Evolutionary conservation across 371 early-diverging fungal species (phyloP).

Genomic region (Apophysomyces elegans): DNA sequence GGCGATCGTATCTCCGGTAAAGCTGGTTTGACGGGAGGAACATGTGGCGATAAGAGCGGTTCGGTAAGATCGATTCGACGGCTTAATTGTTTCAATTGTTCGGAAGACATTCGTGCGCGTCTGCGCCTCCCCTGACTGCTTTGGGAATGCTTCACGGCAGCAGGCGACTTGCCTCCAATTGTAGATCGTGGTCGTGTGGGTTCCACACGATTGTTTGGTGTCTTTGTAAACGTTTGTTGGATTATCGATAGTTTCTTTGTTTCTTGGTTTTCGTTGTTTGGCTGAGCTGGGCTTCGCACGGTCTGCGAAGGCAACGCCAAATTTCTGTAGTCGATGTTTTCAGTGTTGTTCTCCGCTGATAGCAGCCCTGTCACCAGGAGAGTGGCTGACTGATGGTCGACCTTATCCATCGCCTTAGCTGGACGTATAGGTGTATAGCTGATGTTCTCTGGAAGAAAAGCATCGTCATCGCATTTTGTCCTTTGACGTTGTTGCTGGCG

Average conservation of each 20-base stretch:
- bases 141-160: slow-evolving; percentile 15
- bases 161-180: slow-evolving; percentile 16
- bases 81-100: slow-evolving; percentile 35
- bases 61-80: slow-evolving; percentile 45
- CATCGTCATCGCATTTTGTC: slow-evolving; percentile 1
- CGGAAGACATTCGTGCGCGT: slow-evolving; percentile 14
- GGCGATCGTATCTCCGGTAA: slow-evolving; percentile 4
- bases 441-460: neutral
- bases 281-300: neutral
- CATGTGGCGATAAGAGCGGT: slow-evolving; percentile 8
- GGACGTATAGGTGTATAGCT: neutral
- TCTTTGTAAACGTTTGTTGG: slow-evolving; percentile 19
- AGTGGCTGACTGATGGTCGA: neutral
- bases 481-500: slow-evolving; percentile 2
- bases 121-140: slow-evolving; percentile 11
- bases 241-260: slow-evolving; percentile 12
- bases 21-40: neutral
- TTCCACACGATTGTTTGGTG: slow-evolving; percentile 17
- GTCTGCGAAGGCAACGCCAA: neutral
- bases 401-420: neutral
- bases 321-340: neutral
- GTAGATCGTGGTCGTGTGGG: slow-evolving; percentile 13
- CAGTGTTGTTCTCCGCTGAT: slow-evolving; percentile 4
- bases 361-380: neutral
- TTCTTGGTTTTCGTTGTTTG: neutral